A percentile compares a stretch with the other conserved stretches of the same genome.
Conservation (phyloP, 345 rosid genomes). For the Euphorbia pulcherrima region DNA sequence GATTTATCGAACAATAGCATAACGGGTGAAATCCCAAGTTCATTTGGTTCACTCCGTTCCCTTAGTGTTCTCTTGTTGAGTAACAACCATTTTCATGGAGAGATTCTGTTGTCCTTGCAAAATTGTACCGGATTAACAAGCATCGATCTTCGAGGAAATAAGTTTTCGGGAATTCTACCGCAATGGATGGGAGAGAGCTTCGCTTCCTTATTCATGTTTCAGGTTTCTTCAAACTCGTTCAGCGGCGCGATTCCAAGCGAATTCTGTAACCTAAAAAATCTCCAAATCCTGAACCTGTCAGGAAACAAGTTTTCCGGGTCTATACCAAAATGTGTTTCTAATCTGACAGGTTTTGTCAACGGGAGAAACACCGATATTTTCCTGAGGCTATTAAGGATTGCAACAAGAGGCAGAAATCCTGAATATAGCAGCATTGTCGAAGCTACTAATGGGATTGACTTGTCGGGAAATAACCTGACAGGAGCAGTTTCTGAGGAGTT, state of each 20-base stretch:
- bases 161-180: conserved; percentile 39
- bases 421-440: conserved; percentile 2
- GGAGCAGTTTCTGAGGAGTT: conserved; percentile 21
- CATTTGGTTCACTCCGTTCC: conserved; percentile 21
- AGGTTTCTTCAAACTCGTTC: not conserved
- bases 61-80: conserved; percentile 28
- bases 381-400: not conserved
- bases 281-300: conserved; percentile 18
- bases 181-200: conserved; percentile 26
- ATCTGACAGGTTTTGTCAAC: conserved; percentile 1
- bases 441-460: conserved; percentile 9
- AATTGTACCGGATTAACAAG: conserved; percentile 48
- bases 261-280: conserved; percentile 6
- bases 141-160: conserved; percentile 50
- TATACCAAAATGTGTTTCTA: conserved; percentile 15
- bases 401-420: conserved; percentile 8
- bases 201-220: conserved; percentile 10
- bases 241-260: conserved; percentile 6
- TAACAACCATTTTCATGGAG: conserved; percentile 41
- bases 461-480: conserved; percentile 15
- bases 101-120: conserved; percentile 40
- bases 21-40: conserved; percentile 42
- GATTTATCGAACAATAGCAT: conserved; percentile 46
- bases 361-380: conserved; percentile 6
- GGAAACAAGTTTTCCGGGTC: conserved; percentile 17